Base-by-base conservation (phyloP, 1,284 basidiomycete genomes). In the Tremellales sp. region DNA sequence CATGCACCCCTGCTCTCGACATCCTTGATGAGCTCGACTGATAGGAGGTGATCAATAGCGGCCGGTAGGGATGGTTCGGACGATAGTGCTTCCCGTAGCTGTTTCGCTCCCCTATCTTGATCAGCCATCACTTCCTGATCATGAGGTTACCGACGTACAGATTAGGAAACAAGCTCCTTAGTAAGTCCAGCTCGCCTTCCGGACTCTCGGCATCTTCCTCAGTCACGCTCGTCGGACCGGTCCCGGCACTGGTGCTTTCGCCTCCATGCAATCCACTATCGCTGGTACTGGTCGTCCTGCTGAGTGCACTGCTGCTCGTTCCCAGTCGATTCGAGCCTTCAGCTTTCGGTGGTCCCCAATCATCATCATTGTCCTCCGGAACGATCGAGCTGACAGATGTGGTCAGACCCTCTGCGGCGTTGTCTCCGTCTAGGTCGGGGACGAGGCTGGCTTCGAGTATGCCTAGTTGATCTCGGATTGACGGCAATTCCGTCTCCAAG, bases 361-460 rank as follows among this genome's bases (percentile, higher is more conserved):
- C 36, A 17, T 39, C 36, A 12, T 39, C 11, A 13, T 7, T 39
- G 13, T 7, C 19, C 7, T 19, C 36, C 10, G 19, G 36, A 19
- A 8, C 10, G 11, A 39, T 7, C 13, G 36, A 39, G 8, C 19
- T 39, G 11, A 19, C 19, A 8, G 36, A 39, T 19, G 8, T 11
- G 13, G 19, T 17, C 13, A 39, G 19, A 39, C 19, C 36, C 11
- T 39, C 36, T n/a, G 8, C 36, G 6, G 22, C 11, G 22, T 8
- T 27, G 22, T 12, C 24, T 10, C 51, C 39, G 31, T 58, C 57
- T 3, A 48, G 26, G 46, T 74, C 71, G 2, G 72, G 70, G 0
- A 74, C 67, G 3, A 63, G 51, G 3, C 65, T 62, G 3, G 72
- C 72, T 55, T 74, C 64, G 33, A 74, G 53, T 36, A 70, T 62